phyloP scores from a whole-genome alignment of 805 yeast genomes.

The Candida gorgasii region DNA sequence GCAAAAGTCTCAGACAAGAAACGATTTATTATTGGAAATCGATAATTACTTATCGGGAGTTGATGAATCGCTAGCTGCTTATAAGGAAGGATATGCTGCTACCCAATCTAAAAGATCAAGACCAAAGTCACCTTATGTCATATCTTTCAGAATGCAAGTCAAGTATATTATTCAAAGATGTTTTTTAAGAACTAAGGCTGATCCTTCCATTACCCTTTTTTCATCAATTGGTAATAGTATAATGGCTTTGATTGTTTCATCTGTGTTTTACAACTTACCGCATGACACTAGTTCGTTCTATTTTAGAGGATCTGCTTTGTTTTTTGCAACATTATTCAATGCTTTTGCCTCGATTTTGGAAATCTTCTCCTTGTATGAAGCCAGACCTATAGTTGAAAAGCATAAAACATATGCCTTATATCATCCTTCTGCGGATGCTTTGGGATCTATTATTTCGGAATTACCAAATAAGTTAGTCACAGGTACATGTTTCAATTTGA shows the following conservation, averaged over 20 bases:
- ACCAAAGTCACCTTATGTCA: slow-evolving; percentile 36
- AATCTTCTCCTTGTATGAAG: slow-evolving; percentile 56
- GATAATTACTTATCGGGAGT: slow-evolving; percentile 37
- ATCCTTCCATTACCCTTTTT: slow-evolving; percentile 54
- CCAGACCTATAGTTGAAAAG: slow-evolving; percentile 66
- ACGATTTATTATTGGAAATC: slow-evolving; percentile 40
- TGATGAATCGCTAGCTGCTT: slow-evolving; percentile 18
- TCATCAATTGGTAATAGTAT: slow-evolving; percentile 52
- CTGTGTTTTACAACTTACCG: slow-evolving; percentile 55
- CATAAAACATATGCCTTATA: slow-evolving; percentile 73
- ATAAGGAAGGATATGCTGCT: slow-evolving; percentile 27
- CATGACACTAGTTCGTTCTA: slow-evolving; percentile 55
- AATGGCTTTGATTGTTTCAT: slow-evolving; percentile 61
- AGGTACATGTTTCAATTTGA: slow-evolving; percentile 32
- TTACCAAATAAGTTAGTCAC: slow-evolving; percentile 56
- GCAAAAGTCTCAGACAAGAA: slow-evolving; percentile 55
- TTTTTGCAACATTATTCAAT: slow-evolving; percentile 61
- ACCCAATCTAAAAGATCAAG: slow-evolving; percentile 43
- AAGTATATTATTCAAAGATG: slow-evolving; percentile 56
- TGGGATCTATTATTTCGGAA: slow-evolving; percentile 61
- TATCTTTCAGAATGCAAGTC: slow-evolving; percentile 51
- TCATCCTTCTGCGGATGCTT: slow-evolving; percentile 73
- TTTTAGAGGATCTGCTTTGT: slow-evolving; percentile 62
- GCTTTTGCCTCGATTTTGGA: slow-evolving; percentile 63
- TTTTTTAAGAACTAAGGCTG: slow-evolving; percentile 55